These are phyloP conservation scores for Aspergillus eucalypticola DNA, from an alignment of 2,329 filamentous ascomycete species.

Conservation along the genomic window DNA sequence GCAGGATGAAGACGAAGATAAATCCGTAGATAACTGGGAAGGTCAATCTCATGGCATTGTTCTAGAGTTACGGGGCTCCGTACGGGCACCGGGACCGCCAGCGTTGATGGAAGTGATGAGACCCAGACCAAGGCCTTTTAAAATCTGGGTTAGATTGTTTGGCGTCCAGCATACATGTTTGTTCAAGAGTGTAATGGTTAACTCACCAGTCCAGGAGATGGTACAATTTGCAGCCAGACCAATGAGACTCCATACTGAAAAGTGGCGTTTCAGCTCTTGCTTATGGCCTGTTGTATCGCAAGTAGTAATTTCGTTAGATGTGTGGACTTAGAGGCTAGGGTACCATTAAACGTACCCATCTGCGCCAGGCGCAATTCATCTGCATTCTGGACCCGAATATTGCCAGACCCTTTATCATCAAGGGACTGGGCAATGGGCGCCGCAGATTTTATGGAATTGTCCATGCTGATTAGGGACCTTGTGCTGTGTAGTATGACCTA, in stretches of 20 bases:
- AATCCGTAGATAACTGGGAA: slow-evolving; percentile 53
- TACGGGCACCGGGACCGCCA: slow-evolving; percentile 49
- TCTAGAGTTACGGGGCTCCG: not conserved
- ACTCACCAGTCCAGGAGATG: slow-evolving; percentile 51
- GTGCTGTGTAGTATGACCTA: not conserved
- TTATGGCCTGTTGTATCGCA: slow-evolving; percentile 43
- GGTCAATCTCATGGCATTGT: slow-evolving; percentile 16
- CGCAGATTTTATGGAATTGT: slow-evolving; percentile 9
- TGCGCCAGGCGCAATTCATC: slow-evolving; percentile 48
- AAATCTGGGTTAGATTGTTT: not conserved
- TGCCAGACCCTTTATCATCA: slow-evolving; percentile 5
- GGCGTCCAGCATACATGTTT: too few relatives aligned
- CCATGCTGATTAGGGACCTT: slow-evolving; percentile 10
- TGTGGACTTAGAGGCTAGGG: not conserved
- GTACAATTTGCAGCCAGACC: slow-evolving; percentile 54
- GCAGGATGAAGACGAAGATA: slow-evolving; percentile 50
- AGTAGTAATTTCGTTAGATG: not conserved
- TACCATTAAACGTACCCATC: slow-evolving; percentile 38
- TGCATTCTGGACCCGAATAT: slow-evolving; percentile 31
- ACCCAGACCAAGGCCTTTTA: slow-evolving; percentile 42
- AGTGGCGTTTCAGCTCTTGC: slow-evolving; percentile 53
- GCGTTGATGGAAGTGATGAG: slow-evolving; percentile 51
- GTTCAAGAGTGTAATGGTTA: not conserved
- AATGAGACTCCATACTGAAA: slow-evolving; percentile 50
- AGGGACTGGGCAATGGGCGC: not conserved